Conservation (phyloP, 2,329 filamentous ascomycete genomes). For the Phyllosticta citribraziliensis region DNA sequence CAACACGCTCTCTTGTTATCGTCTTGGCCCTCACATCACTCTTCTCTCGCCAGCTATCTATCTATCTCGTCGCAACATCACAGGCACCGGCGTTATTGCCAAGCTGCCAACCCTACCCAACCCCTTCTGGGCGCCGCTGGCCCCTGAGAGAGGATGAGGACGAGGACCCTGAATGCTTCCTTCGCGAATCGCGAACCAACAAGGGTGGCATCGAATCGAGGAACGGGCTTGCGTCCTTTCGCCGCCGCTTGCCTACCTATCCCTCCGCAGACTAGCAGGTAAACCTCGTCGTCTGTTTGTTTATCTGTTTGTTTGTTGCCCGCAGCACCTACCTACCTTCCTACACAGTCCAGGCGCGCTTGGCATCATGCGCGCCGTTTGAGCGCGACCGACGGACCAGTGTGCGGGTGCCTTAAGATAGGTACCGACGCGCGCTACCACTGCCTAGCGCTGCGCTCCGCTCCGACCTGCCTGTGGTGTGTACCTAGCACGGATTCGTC, state of each 20-base stretch:
- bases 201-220: not conserved
- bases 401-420: not conserved
- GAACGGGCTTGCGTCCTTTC: not conserved
- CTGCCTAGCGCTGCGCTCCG: not conserved
- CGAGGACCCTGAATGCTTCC: not conserved
- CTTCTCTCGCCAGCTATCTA: too few relatives aligned
- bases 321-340: too few relatives aligned
- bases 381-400: not conserved
- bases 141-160: not conserved
- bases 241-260: not conserved
- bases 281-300: not conserved
- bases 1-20: not conserved
- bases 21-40: not conserved
- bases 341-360: not conserved
- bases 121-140: not conserved
- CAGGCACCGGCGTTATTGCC: too few relatives aligned
- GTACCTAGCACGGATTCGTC: not conserved
- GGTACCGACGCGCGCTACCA: not conserved
- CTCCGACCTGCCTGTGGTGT: not conserved
- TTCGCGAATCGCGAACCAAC: too few relatives aligned
- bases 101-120: not conserved
- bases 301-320: too few relatives aligned
- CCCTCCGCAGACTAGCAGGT: not conserved
- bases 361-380: not conserved
- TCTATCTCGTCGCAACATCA: too few relatives aligned